Conservation (phyloP, 495 filamentous ascomycete genomes). For the Penicillium goetzii region DNA sequence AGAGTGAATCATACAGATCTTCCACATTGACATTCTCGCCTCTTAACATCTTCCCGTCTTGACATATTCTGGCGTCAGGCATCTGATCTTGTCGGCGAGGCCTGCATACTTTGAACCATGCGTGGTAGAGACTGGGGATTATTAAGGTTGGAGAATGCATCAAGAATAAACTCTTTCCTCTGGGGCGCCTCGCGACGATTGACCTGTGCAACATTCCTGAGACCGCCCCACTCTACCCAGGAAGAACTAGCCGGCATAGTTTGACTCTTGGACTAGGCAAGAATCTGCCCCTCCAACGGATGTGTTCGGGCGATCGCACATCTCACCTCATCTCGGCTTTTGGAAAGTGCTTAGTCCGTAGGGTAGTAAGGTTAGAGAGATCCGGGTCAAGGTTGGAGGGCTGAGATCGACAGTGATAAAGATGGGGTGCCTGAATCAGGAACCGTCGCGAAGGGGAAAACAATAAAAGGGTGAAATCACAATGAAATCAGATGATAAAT, state of each 20-base stretch:
- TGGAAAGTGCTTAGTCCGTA: background rate
- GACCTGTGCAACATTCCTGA: slow-evolving; percentile 27
- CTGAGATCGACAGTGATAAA: slow-evolving; percentile 3
- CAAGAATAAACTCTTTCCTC: slow-evolving; percentile 3
- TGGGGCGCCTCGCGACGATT: slow-evolving; percentile 5
- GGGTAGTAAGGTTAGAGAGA: background rate
- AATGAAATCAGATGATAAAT: slow-evolving; percentile 2
- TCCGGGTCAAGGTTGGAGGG: background rate
- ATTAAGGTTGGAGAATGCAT: background rate
- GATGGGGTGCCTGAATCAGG: background rate
- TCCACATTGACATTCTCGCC: background rate
- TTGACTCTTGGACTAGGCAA: background rate
- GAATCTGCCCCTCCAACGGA: slow-evolving; percentile 3
- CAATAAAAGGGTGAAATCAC: background rate
- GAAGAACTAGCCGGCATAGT: slow-evolving; percentile 7
- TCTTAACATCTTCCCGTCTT: background rate
- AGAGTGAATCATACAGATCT: background rate
- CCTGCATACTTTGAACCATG: background rate
- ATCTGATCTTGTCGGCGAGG: background rate
- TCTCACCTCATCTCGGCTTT: slow-evolving; percentile 1
- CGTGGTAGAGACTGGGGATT: background rate
- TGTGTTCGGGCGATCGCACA: slow-evolving; percentile 15
- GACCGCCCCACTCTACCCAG: slow-evolving; percentile 4
- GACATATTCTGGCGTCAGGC: background rate
- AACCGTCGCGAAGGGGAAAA: background rate